These are phyloP conservation scores for Phialophora verrucosa DNA, from an alignment of 2,329 filamentous ascomycete genomes.

Conservation along the genomic window DNA sequence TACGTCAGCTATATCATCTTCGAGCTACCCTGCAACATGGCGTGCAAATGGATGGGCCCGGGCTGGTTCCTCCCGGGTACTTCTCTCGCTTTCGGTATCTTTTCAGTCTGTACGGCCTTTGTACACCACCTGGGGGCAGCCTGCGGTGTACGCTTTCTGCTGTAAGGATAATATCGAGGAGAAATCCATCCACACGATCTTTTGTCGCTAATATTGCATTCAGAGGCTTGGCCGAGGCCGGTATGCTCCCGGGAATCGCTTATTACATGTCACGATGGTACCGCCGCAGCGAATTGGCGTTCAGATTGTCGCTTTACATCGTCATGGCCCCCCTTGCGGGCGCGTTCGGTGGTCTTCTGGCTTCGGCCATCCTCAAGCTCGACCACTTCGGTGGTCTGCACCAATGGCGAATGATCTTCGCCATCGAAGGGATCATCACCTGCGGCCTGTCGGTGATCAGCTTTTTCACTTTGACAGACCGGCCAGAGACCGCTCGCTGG, in stretches of 20 bases:
- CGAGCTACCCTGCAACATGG: conserved; percentile 71
- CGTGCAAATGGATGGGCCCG: conserved; percentile 73
- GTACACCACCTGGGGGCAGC: conserved; percentile 60
- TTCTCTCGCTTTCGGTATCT: conserved; percentile 67
- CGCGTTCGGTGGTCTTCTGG: conserved; percentile 72
- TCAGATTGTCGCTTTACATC: conserved; percentile 71
- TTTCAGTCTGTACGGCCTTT: conserved; percentile 70
- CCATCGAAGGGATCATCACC: conserved; percentile 62
- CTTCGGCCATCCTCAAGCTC: conserved; percentile 67
- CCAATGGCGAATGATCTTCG: conserved; percentile 72
- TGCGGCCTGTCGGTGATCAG: conserved; percentile 62
- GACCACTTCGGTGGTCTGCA: conserved; percentile 62
- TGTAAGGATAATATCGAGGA: conserved; percentile 42
- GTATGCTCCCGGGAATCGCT: conserved; percentile 74
- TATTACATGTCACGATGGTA: conserved; percentile 67
- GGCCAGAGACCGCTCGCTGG: conserved; percentile 71
- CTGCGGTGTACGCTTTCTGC: conserved; percentile 69
- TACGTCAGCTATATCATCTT: conserved; percentile 76
- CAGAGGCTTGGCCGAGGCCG: conserved; percentile 64
- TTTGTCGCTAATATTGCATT: not conserved
- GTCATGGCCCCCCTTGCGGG: conserved; percentile 73
- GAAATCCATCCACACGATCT: not conserved
- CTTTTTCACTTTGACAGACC: conserved; percentile 70
- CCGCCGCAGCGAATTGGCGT: conserved; percentile 69
- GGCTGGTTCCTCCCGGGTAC: conserved; percentile 72